phyloP scores from a whole-genome alignment of 768 basidiomycete genomes.

The Amanita molliuscula region DNA sequence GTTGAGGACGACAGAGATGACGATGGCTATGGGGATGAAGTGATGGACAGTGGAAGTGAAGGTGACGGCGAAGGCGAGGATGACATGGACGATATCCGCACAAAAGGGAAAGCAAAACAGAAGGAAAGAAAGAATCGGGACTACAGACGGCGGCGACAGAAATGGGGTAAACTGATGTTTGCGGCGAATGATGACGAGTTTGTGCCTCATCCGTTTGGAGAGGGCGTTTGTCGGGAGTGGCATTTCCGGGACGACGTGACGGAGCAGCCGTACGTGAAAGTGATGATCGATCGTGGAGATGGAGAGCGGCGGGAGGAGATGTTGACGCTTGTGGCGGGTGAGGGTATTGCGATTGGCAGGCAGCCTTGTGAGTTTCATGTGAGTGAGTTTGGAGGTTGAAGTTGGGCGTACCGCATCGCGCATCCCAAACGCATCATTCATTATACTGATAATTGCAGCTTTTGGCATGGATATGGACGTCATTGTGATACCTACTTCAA shows the following conservation, averaged over 20 bases:
- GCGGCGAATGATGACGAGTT: slow-evolving; percentile 49
- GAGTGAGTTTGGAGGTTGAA: slow-evolving; percentile 16
- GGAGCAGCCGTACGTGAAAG: slow-evolving; percentile 40
- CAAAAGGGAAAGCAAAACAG: not conserved
- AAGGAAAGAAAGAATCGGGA: not conserved
- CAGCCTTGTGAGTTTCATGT: slow-evolving; percentile 55
- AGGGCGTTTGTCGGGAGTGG: slow-evolving; percentile 52
- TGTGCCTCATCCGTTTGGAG: slow-evolving; percentile 58
- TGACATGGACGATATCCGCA: not conserved
- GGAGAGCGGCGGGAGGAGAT: slow-evolving; percentile 19
- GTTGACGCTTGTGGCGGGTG: slow-evolving; percentile 25
- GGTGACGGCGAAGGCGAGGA: not conserved
- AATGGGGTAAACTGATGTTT: slow-evolving; percentile 10
- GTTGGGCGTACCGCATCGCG: not conserved
- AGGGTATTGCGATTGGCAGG: slow-evolving; percentile 50
- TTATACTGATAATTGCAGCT: no score
- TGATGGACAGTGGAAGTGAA: not conserved
- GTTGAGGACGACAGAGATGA: not conserved
- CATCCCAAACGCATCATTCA: not conserved
- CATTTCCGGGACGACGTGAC: slow-evolving; percentile 53
- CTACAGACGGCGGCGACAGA: slow-evolving; percentile 15
- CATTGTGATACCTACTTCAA: no score
- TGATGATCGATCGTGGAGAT: slow-evolving; percentile 27
- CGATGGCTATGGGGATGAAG: not conserved
- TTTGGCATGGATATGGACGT: no score